phyloP scores from a whole-genome alignment of 805 yeast genomes.

The Nakazawaea siamensis region DNA sequence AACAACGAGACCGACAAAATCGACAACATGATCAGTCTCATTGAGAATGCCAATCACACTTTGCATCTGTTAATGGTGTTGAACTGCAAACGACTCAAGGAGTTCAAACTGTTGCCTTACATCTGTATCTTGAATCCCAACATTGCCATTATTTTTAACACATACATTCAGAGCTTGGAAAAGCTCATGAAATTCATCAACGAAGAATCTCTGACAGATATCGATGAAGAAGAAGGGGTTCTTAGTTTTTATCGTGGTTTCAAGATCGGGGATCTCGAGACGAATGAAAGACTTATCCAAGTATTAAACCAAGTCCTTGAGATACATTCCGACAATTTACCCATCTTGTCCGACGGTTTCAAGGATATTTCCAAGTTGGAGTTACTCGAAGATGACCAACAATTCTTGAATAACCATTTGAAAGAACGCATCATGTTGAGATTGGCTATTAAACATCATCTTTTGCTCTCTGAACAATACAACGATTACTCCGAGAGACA shows the following conservation, averaged over 20 bases:
- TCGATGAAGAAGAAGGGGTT: slow-evolving; percentile 16
- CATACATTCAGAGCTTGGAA: slow-evolving; percentile 64
- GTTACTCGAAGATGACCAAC: slow-evolving; percentile 18
- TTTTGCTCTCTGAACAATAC: slow-evolving; percentile 42
- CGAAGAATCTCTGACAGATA: slow-evolving; percentile 18
- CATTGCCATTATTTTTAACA: slow-evolving; percentile 66
- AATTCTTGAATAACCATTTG: slow-evolving; percentile 67
- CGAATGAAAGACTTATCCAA: slow-evolving; percentile 44
- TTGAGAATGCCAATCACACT: slow-evolving; percentile 45
- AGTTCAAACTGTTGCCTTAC: slow-evolving; percentile 72
- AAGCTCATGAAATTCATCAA: slow-evolving; percentile 33
- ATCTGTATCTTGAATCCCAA: slow-evolving; percentile 82
- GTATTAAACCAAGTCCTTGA: slow-evolving; percentile 55
- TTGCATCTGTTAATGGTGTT: slow-evolving; percentile 47
- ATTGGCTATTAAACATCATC: slow-evolving; percentile 78
- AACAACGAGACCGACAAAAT: slow-evolving; percentile 21
- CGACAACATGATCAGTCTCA: slow-evolving; percentile 22
- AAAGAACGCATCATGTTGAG: slow-evolving; percentile 83
- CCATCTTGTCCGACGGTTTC: slow-evolving; percentile 77
- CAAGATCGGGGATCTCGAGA: slow-evolving; percentile 32
- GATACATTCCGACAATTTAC: slow-evolving; percentile 78
- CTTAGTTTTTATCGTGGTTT: slow-evolving; percentile 28
- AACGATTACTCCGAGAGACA: slow-evolving; percentile 26
- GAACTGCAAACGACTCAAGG: slow-evolving; percentile 64
- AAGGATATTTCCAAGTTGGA: slow-evolving; percentile 36